Base-by-base conservation (phyloP, 352 stramenopile species). In the Globisporangium iwayamae region DNA sequence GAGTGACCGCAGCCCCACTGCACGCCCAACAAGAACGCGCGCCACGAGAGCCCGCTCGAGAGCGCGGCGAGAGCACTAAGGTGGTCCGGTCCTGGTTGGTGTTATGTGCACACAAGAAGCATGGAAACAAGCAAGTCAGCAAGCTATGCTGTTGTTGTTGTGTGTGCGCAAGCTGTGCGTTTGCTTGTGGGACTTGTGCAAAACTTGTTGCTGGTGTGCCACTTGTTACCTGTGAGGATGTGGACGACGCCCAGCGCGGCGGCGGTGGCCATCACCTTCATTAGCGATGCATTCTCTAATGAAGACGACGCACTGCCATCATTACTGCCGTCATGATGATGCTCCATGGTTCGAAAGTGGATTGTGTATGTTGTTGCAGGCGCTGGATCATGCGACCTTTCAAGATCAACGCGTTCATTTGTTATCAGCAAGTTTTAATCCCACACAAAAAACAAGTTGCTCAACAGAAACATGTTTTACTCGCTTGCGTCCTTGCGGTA, bases 1-100 rank as follows among this genome's bases (percentile, higher is more conserved):
- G 81, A 88, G 65, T 98, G 91, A 25, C 93, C 91, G 28, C 87
- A 73, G 10, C 93, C 93, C 93, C 90, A 98, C 65, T 92, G 84
- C 20, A 87, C 67, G 20, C 91, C 91, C 0, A 97, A 80, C 1
- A 66, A 69, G 69, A 97, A 94, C 22, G 89, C 79, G 18, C 67
- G 69, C 60, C 75, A 90, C 18, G 81, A 87, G 58, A 78, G 77
- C 1, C 80, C 84, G 38, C 78, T 91, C 16, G 79, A 89, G 8
- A 97, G 79, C 53, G 90, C 95, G 9, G 88, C 89, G 7, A 97
- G 63, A 16, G 91, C 91, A 20, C 82, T 87, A 1, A 98, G 67
- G 69, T 98, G 91, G 62, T 97, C 91, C 0, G 93, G 92, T 25
- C 85, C 86, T 86, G 41, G 11, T 62, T 16, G 58, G 20, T 36